Evolutionary conservation across 176 grass and related monocot species (phyloP).

Genomic region (Secale cereale): DNA sequence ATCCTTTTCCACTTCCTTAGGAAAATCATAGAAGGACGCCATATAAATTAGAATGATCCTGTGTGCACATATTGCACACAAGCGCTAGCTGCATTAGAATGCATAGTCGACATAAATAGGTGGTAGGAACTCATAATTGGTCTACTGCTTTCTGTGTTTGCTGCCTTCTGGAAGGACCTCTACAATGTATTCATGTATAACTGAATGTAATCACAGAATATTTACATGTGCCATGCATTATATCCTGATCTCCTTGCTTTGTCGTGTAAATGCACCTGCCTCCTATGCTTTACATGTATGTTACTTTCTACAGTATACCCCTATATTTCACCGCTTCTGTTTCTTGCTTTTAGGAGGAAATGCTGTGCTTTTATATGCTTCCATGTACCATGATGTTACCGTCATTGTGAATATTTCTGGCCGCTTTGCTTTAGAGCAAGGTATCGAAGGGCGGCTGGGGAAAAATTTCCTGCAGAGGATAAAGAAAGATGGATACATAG

Average conservation of each 20-base stretch:
- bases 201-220: neutral
- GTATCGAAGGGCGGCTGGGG: constrained; percentile 73
- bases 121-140: neutral
- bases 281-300: neutral
- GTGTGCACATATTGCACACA: neutral
- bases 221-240: neutral
- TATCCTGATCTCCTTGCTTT: neutral
- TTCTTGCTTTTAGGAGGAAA: constrained; percentile 57
- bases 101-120: neutral
- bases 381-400: constrained; percentile 51
- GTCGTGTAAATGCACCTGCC: neutral
- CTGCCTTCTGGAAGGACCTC: neutral
- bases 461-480: constrained; percentile 82
- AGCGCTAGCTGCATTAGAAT: neutral
- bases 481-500: constrained; percentile 74
- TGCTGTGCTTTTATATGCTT: constrained; percentile 83
- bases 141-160: neutral
- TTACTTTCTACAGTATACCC: neutral
- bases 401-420: constrained; percentile 76
- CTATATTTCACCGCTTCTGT: neutral
- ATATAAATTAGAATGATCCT: no score
- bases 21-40: no score
- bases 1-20: no score
- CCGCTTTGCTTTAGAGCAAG: constrained; percentile 67
- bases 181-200: neutral